Evolutionary conservation across 768 basidiomycete genomes (phyloP).

Genomic region (Suillus subalutaceus): DNA sequence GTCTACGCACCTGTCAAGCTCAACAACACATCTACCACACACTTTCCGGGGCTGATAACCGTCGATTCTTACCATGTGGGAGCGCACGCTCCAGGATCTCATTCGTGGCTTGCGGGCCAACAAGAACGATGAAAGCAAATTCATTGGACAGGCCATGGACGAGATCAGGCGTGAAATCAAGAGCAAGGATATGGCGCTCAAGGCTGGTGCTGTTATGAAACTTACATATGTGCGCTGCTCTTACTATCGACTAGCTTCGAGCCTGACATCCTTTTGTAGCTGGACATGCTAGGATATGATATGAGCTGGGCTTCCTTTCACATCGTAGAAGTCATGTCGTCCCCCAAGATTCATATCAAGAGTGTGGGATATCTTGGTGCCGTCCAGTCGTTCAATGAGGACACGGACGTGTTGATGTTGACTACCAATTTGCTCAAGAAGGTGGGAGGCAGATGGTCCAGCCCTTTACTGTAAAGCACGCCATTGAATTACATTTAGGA

Average conservation of each 20-base stretch:
- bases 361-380: slow-evolving; percentile 95
- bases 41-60: background rate
- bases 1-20: background rate
- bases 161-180: slow-evolving; percentile 93
- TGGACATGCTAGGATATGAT: slow-evolving; percentile 96
- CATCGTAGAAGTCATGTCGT: slow-evolving; percentile 98
- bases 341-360: slow-evolving; percentile 88
- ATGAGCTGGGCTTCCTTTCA: slow-evolving; percentile 97
- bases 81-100: slow-evolving; percentile 93
- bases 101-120: slow-evolving; percentile 94
- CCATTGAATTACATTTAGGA: slow-evolving; percentile 55
- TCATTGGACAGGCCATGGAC: slow-evolving; percentile 90
- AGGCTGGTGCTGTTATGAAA: slow-evolving; percentile 93
- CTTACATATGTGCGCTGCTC: slow-evolving; percentile 82
- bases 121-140: slow-evolving; percentile 90
- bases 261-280: slow-evolving; percentile 47
- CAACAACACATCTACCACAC: background rate
- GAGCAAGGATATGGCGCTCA: slow-evolving; percentile 94
- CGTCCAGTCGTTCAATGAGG: slow-evolving; percentile 84
- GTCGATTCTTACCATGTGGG: slow-evolving; percentile 69
- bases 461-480: background rate
- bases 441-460: slow-evolving; percentile 44
- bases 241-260: slow-evolving; percentile 3
- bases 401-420: slow-evolving; percentile 96
- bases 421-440: slow-evolving; percentile 96